Conservation (phyloP, 2,329 filamentous ascomycete genomes). For the Diaporthe citriasiana region DNA sequence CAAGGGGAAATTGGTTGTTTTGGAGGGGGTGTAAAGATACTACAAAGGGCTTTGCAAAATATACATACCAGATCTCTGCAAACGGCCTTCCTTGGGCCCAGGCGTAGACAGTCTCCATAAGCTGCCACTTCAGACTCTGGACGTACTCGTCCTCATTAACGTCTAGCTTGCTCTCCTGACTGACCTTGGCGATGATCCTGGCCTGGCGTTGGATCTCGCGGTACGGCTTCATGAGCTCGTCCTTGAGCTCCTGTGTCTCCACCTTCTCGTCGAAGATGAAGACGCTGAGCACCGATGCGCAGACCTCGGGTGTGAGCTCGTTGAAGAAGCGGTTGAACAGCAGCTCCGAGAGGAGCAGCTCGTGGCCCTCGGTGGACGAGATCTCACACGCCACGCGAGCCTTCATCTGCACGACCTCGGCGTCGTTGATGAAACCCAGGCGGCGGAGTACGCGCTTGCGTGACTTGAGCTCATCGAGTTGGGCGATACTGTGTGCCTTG, state of each 20-base stretch:
- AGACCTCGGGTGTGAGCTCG: conserved; percentile 88
- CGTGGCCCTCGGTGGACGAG: conserved; percentile 89
- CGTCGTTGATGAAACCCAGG: conserved; percentile 94
- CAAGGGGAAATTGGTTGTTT: not conserved
- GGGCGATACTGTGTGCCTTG: conserved; percentile 87
- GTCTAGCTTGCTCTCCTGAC: conserved; percentile 91
- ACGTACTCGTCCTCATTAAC: conserved; percentile 97
- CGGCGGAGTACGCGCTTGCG: conserved; percentile 95
- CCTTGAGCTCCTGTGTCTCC: conserved; percentile 81
- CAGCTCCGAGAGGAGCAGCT: conserved; percentile 91
- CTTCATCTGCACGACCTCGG: conserved; percentile 96
- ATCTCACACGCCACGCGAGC: conserved; percentile 98
- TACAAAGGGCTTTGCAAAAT: not conserved
- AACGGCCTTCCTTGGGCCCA: conserved; percentile 95
- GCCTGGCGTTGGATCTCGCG: conserved; percentile 91
- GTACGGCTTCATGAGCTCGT: conserved; percentile 88
- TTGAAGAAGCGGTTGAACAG: conserved; percentile 99
- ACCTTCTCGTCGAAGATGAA: conserved; percentile 99
- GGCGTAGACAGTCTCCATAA: conserved; percentile 95
- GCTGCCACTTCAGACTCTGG: conserved; percentile 88
- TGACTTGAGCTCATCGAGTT: conserved; percentile 96
- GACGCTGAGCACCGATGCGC: conserved; percentile 87
- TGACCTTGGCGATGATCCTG: conserved; percentile 90
- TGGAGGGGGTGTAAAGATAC: too few relatives aligned
- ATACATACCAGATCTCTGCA: conserved; percentile 90